Conservation (phyloP, 2,329 filamentous ascomycete species). For the Decorospora gaudefroyi region DNA sequence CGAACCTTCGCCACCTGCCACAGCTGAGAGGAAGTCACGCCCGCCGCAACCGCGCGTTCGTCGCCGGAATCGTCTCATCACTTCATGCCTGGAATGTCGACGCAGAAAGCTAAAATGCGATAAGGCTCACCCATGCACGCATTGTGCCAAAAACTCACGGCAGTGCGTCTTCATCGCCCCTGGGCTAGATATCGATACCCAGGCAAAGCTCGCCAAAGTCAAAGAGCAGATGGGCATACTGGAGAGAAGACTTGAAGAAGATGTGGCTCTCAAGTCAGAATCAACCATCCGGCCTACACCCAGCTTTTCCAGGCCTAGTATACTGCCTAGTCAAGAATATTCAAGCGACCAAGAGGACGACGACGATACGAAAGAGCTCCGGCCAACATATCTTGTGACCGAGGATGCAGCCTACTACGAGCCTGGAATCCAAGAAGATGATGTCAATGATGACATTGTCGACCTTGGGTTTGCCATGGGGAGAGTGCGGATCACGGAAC, state of each 20-base stretch:
- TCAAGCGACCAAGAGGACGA: slow-evolving; percentile 61
- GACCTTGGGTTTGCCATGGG: slow-evolving; percentile 74
- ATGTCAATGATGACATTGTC: slow-evolving; percentile 69
- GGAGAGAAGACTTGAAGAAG: slow-evolving; percentile 70
- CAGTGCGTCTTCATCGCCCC: slow-evolving; percentile 67
- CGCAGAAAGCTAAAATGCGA: slow-evolving; percentile 79
- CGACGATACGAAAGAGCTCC: slow-evolving; percentile 62
- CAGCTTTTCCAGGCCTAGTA: slow-evolving; percentile 5
- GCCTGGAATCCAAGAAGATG: slow-evolving; percentile 60
- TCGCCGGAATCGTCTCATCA: slow-evolving; percentile 47
- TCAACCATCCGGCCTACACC: slow-evolving; percentile 8
- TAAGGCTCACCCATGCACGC: slow-evolving; percentile 71
- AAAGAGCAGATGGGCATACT: slow-evolving; percentile 77
- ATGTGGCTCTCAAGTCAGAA: slow-evolving; percentile 59
- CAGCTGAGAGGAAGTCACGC: slow-evolving; percentile 22
- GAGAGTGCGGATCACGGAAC: slow-evolving; percentile 72
- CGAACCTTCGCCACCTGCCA: slow-evolving; percentile 3
- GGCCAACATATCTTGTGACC: slow-evolving; percentile 65
- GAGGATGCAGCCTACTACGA: slow-evolving; percentile 71
- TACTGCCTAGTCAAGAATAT: slow-evolving; percentile 47
- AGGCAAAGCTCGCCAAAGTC: slow-evolving; percentile 72
- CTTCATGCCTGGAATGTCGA: slow-evolving; percentile 54
- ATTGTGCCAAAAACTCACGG: slow-evolving; percentile 61
- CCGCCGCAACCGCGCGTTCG: slow-evolving; percentile 39
- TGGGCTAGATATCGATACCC: slow-evolving; percentile 69